Evolutionary conservation across 1,284 basidiomycete species (phyloP), one percentile per base, ranked within the genome.

Genomic region (Pseudozyma thailandica): DNA sequence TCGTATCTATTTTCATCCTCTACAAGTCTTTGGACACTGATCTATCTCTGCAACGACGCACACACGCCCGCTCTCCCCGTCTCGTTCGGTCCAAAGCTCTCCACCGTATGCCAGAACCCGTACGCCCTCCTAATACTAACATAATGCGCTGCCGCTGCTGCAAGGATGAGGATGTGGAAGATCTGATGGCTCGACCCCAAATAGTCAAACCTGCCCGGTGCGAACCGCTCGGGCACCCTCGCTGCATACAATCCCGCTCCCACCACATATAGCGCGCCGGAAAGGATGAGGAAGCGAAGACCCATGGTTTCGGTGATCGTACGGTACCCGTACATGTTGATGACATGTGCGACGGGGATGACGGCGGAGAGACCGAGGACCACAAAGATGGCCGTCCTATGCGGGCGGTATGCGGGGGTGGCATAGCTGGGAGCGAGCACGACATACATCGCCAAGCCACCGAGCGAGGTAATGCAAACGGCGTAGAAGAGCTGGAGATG

Each of bases 81-180:
- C 0, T 64, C 75, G 2, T 20, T 27, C 0, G 50, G n/a, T 1
- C 50, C 39, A 2, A 68, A 2, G 13, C 56, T 30, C 48, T 80
- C 76, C 18, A 81, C 72, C 3, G 78, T 74, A 58, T 81, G 79
- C 81, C 80, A 81, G 28, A 81, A 81, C 4, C 63, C 61, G 38
- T 82, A 81, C 10, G 74, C 72, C 8, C 72, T 58, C 8, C 80
- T 54, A 15, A 82, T 47, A 1, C 57, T 60, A 10, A 79, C 42
- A 84, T 91, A 93, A 82, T 93, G 92, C 33, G 88, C 86, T 63
- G 90, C 85, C 12, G 91, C 91, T 2, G 91, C 93, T 23, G 89
- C 82, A 43, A 94, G 86, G 25, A 94, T 92, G 79, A 89, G 90
- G 72, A 88, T 80, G 81, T 95, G 93, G 84, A 96, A 95, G 77